Evolutionary conservation across 139 green algal genomes (phyloP), one percentile per base, ranked within the genome.

Genomic region (Volvox africanus): DNA sequence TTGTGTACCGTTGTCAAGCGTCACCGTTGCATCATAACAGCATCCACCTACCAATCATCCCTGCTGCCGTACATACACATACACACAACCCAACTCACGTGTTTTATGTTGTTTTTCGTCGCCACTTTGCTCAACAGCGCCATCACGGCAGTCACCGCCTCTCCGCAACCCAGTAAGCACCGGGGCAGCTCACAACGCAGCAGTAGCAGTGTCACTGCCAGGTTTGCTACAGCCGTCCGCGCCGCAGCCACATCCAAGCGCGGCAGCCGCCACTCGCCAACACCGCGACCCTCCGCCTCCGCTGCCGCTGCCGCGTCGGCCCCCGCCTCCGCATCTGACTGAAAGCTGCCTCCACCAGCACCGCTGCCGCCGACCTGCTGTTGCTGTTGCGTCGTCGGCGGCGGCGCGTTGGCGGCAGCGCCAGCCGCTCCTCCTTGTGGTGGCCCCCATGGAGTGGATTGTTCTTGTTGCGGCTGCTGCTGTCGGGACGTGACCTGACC

Each of bases 131-230:
- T 61, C 69, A 89, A 68, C 68, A 89, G 68, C 85, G 21, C 37
- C 85, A 89, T 89, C 17, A 89, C 85, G n/a, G 85, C 85, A 11
- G 36, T 82, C 26, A 61, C 85, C 26, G 85, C 85, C 85, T 71
- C 69, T 3, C n/a, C 28, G 85, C 85, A 89, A 30, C 85, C 69
- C 85, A 89, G 85, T 71, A 89, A 50, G 37, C 85, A 89, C 37
- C 33, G 37, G 6, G 85, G 85, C 85, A 89, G 85, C 85, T 82
- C 37, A 28, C 44, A 37, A 0, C 69, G 69, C 85, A 89, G 44
- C 69, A 89, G 37, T 50, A 89, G 69, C 69, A 89, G 69, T 26
- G 69, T 82, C 28, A 82, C 85, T 5, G 65, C 85, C 28, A 89
- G 69, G 12, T 14, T 12, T 0, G 37, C 28, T 37, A 89, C 85